A percentile compares a stretch with the other conserved stretches of the same genome.
Conservation (phyloP, 305 asterid species). For the Stenogyne calaminthoides region DNA sequence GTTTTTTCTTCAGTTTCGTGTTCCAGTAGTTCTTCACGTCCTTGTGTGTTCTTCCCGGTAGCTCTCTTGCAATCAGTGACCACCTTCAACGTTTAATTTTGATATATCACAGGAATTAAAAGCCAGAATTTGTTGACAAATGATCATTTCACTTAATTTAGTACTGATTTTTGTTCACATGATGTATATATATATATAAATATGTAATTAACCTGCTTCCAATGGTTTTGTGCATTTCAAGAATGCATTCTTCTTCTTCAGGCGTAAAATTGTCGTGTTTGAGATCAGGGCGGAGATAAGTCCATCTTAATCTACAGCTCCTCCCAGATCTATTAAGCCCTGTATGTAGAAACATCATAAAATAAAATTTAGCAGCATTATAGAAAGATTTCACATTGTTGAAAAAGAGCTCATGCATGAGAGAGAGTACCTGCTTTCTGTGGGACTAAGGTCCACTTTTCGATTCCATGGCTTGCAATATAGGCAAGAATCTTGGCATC, state of each 20-base stretch:
- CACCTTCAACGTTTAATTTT: constrained; percentile 48
- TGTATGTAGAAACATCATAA: constrained; percentile 21
- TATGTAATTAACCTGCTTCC: constrained; percentile 71
- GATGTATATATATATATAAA: too few relatives aligned
- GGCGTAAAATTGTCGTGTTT: constrained; percentile 85
- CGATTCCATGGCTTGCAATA: constrained; percentile 87
- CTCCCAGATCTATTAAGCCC: constrained; percentile 96
- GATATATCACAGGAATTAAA: background rate
- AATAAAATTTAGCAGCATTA: background rate
- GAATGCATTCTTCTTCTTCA: constrained; percentile 89
- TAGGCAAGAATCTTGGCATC: constrained; percentile 92
- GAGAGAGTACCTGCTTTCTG: constrained; percentile 90
- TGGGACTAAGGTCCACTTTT: constrained; percentile 96
- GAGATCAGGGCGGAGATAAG: constrained; percentile 90
- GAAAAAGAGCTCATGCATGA: background rate
- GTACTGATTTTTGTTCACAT: background rate
- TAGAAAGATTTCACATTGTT: background rate
- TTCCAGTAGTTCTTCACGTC: constrained; percentile 99
- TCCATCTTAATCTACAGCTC: constrained; percentile 94
- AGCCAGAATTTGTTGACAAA: background rate
- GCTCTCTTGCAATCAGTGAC: constrained; percentile 80
- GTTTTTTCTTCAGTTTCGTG: constrained; percentile 91
- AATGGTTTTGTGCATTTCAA: constrained; percentile 76
- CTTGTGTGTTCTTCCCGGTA: constrained; percentile 94
- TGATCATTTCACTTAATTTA: too few relatives aligned